Evolutionary conservation across 225 moss, liverwort and hornwort species (phyloP).

Genomic region (Pseudisothecium myosuroides): DNA sequence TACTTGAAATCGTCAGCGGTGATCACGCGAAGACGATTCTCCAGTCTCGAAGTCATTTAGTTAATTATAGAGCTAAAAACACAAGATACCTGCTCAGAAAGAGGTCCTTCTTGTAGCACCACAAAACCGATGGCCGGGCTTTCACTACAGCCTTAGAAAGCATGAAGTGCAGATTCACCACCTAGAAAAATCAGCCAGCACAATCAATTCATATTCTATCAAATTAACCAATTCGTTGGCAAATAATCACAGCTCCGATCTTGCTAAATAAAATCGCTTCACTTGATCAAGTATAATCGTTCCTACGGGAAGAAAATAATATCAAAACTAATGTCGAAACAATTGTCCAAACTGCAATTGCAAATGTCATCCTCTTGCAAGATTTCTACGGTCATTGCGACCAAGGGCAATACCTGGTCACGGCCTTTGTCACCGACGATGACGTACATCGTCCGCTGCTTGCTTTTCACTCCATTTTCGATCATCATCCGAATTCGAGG

Average conservation of each 20-base stretch:
- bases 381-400: background rate
- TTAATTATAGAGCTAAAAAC: background rate
- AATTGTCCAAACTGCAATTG: background rate
- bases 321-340: background rate
- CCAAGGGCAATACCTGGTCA: constrained; percentile 43
- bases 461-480: constrained; percentile 89
- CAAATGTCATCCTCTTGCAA: background rate
- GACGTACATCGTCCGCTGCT: constrained; percentile 75
- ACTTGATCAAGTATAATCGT: background rate
- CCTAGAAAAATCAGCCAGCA: constrained; percentile 20
- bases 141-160: constrained; percentile 90
- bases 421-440: constrained; percentile 94
- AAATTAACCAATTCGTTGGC: background rate
- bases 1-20: background rate
- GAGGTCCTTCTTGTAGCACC: constrained; percentile 99
- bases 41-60: background rate
- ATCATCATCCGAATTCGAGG: constrained; percentile 86
- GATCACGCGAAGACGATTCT: background rate
- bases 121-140: constrained; percentile 87
- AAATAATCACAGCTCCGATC: background rate
- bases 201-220: background rate
- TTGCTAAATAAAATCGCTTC: background rate
- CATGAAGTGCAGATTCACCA: constrained; percentile 96
- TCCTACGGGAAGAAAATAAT: background rate
- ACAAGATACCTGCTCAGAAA: constrained; percentile 69